Percentiles rank a stretch among this genome's conserved stretches.
phyloP scores from a whole-genome alignment of 371 early-diverging fungal genomes.

The Mortierella sp. region DNA sequence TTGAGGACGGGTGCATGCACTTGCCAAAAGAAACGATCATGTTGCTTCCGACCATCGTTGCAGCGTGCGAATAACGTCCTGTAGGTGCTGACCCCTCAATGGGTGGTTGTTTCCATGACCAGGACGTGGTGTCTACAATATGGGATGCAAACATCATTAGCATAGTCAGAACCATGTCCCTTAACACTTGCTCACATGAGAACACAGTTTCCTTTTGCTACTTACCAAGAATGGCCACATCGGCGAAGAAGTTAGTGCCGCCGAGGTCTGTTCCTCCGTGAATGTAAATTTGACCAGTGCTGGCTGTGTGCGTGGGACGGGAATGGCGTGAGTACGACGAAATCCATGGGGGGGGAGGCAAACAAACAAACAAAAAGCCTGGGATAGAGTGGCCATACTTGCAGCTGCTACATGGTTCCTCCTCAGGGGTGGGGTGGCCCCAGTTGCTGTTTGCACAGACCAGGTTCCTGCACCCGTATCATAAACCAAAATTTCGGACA shows the following conservation, averaged over 20 bases:
- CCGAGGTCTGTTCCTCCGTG: slow-evolving; percentile 48
- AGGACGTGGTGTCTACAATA: slow-evolving; percentile 46
- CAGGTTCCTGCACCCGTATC: slow-evolving; percentile 37
- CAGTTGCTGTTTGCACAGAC: slow-evolving; percentile 48
- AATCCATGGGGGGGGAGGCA: background rate
- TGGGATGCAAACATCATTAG: no score
- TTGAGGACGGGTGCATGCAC: background rate
- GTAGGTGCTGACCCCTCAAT: slow-evolving; percentile 43
- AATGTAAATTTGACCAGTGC: slow-evolving; percentile 40
- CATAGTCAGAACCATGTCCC: no score
- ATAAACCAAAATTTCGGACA: slow-evolving; percentile 45
- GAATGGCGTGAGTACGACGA: background rate
- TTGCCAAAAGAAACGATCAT: slow-evolving; percentile 43
- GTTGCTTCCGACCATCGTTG: slow-evolving; percentile 45
- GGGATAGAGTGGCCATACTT: slow-evolving; percentile 17
- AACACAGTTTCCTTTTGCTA: no score
- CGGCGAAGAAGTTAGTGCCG: slow-evolving; percentile 34
- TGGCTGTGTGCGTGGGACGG: slow-evolving; percentile 11
- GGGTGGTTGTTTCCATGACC: slow-evolving; percentile 49
- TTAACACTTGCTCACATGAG: no score
- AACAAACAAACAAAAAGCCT: background rate
- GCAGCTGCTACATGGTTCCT: slow-evolving; percentile 47
- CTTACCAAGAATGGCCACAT: slow-evolving; percentile 49
- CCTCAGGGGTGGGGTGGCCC: slow-evolving; percentile 39
- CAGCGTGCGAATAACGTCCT: slow-evolving; percentile 46